These are phyloP conservation scores for Hypholoma sublateritium DNA, from an alignment of 768 basidiomycete genomes.

Conservation along the genomic window DNA sequence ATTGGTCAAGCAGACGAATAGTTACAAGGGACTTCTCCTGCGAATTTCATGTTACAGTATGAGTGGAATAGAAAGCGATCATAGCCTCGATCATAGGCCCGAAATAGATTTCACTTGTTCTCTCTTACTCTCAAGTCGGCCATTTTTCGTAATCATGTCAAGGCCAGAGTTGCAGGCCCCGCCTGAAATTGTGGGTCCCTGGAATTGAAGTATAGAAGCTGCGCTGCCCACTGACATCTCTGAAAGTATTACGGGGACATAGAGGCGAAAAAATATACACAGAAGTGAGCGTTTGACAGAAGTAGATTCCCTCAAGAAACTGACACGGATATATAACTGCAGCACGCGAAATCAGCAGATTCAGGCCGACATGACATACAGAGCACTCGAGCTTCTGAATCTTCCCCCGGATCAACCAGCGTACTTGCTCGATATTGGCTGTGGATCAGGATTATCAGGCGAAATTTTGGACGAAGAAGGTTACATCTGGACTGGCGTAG, in stretches of 20 bases:
- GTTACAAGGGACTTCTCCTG: too few species aligned
- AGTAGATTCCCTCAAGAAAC: background rate
- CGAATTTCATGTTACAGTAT: too few species aligned
- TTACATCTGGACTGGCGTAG: slow-evolving; percentile 90
- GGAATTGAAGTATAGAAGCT: background rate
- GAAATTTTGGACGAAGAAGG: slow-evolving; percentile 96
- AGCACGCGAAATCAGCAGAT: slow-evolving; percentile 96
- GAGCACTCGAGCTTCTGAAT: slow-evolving; percentile 89
- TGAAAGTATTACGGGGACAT: slow-evolving; percentile 92
- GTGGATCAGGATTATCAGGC: slow-evolving; percentile 94
- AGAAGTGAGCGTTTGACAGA: slow-evolving; percentile 60
- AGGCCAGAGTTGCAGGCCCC: slow-evolving; percentile 87
- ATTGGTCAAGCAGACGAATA: too few species aligned
- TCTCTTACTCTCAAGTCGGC: slow-evolving; percentile 7
- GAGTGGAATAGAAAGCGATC: background rate
- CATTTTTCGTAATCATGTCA: slow-evolving; percentile 52
- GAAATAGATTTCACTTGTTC: slow-evolving; percentile 24
- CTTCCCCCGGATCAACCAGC: slow-evolving; percentile 79
- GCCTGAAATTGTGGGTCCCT: slow-evolving; percentile 77
- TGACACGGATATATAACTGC: slow-evolving; percentile 17
- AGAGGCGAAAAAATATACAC: slow-evolving; percentile 96
- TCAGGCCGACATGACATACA: slow-evolving; percentile 96
- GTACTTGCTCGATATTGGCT: slow-evolving; percentile 92
- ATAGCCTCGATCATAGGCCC: slow-evolving; percentile 5
- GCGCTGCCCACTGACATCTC: slow-evolving; percentile 1